Base-by-base conservation (phyloP, 257 asterid species). In the Lavandula angustifolia region DNA sequence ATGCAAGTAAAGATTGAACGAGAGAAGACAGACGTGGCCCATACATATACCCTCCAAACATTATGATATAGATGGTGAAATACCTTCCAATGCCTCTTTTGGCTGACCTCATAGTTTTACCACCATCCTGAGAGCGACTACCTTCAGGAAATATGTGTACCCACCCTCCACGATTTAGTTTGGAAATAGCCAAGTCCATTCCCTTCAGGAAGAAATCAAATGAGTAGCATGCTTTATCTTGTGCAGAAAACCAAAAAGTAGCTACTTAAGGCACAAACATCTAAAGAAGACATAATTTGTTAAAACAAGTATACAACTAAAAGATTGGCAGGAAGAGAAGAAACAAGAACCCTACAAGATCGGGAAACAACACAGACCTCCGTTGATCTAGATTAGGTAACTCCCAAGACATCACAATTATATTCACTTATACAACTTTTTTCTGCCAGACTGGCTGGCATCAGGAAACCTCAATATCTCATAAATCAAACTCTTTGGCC, bases 81-180 rank as follows among this genome's bases (percentile, higher is more conserved):
- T 73, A 91, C 97, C 97, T 85, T 49, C 91, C 96, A 42, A 85
- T 81, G 75, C 97, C 97, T 73, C 92, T 82, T 76, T 87, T 91
- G 29, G 87, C 73, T 18, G 88, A 72, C 49, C 91, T 92, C 77
- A 91, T 80, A 56, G 85, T 87, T 72, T 75, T 91, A 18, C 97
- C 97, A 67, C 96, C 97, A 78, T 91, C 91, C 59, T 87, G 90
- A 75, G 97, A 91, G 57, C 95, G 97, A 71, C 94, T 87, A 44
- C 97, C 97, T 76, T 91, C 97, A 42, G 97, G 97, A 71, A 91
- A 91, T 75, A 87, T 87, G 85, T 91, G 97, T 74, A 91, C 95
- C 96, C 96, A 91, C 67, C 87, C 94, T 50, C 96, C 96, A 54
- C 82, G 84, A 74, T 91, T 91, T 71, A 91, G 81, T 80, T 91